Evolutionary conservation across 257 asterid species (phyloP).

Genomic region (Nemophila menziesii): DNA sequence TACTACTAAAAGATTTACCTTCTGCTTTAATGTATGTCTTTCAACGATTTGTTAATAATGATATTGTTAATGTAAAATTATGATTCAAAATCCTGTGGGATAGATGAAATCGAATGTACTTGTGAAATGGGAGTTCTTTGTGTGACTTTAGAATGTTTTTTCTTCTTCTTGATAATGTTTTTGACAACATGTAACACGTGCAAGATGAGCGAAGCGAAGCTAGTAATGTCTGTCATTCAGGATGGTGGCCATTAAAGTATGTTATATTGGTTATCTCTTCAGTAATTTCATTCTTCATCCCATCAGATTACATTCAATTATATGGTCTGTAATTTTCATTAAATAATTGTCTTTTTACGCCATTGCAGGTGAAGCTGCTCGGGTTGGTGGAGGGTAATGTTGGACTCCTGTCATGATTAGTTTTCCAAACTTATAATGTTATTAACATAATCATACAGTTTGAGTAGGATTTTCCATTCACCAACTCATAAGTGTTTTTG

Average conservation of each 20-base stretch:
- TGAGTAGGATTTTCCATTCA: constrained; percentile 63
- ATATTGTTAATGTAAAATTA: no score
- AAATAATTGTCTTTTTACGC: neutral
- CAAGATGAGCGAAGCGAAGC: constrained; percentile 36
- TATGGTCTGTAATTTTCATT: constrained; percentile 39
- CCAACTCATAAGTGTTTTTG: constrained; percentile 80
- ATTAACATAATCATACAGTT: no score
- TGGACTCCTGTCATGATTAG: constrained; percentile 2
- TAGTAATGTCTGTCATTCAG: constrained; percentile 75
- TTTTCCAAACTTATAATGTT: neutral
- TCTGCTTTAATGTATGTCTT: constrained; percentile 54
- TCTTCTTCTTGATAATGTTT: constrained; percentile 72
- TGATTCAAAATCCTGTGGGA: constrained; percentile 68
- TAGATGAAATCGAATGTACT: constrained; percentile 44
- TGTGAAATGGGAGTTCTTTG: constrained; percentile 93
- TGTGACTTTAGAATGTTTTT: constrained; percentile 85
- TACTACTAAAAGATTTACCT: constrained; percentile 57
- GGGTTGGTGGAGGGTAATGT: constrained; percentile 93
- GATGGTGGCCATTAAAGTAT: constrained; percentile 62
- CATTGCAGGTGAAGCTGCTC: constrained; percentile 80
- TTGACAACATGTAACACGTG: constrained; percentile 46
- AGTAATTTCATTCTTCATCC: constrained; percentile 65
- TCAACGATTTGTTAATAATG: neutral
- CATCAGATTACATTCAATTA: constrained; percentile 52
- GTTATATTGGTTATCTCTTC: constrained; percentile 35